Percentiles rank a stretch among this genome's conserved stretches.
phyloP scores from a whole-genome alignment of 805 yeast genomes.

The Zygosaccharomyces bailii region DNA sequence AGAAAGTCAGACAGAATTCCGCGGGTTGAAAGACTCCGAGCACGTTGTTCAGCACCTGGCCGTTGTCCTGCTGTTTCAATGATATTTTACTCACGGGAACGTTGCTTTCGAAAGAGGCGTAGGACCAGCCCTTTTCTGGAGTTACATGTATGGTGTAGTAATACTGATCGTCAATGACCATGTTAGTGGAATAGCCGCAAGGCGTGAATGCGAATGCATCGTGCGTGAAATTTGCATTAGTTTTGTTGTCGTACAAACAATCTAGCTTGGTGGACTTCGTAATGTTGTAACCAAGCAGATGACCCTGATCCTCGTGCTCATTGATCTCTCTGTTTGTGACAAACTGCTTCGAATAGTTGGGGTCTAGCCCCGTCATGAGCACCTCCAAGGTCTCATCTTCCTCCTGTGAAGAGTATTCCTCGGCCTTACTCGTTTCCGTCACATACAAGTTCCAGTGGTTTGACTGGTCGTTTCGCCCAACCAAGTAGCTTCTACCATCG shows the following conservation, averaged over 20 bases:
- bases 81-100: conserved; percentile 47
- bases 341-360: conserved; percentile 54
- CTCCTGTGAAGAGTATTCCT: conserved; percentile 9
- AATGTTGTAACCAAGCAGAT: conserved; percentile 66
- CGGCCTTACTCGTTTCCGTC: conserved; percentile 43
- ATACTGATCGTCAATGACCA: conserved; percentile 58
- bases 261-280: conserved; percentile 63
- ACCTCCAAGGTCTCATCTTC: conserved; percentile 79
- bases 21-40: conserved; percentile 68
- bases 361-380: conserved; percentile 81
- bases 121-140: conserved; percentile 91
- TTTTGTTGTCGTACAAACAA: conserved; percentile 45
- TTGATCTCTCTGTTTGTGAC: conserved; percentile 24
- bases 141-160: conserved; percentile 90
- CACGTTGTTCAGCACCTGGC: conserved; percentile 57
- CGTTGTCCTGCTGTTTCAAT: conserved; percentile 41
- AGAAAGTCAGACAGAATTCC: conserved; percentile 62
- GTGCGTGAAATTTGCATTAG: conserved; percentile 42
- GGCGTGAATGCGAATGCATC: conserved; percentile 93
- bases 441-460: conserved; percentile 91
- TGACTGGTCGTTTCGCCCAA: conserved; percentile 66
- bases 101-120: conserved; percentile 93
- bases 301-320: conserved; percentile 53
- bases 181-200: conserved; percentile 92
- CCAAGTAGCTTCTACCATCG: conserved; percentile 63